Evolutionary conservation across 441 rosid genomes (phyloP), one percentile per base, ranked within the genome.

Genomic region (Populus hybrid): DNA sequence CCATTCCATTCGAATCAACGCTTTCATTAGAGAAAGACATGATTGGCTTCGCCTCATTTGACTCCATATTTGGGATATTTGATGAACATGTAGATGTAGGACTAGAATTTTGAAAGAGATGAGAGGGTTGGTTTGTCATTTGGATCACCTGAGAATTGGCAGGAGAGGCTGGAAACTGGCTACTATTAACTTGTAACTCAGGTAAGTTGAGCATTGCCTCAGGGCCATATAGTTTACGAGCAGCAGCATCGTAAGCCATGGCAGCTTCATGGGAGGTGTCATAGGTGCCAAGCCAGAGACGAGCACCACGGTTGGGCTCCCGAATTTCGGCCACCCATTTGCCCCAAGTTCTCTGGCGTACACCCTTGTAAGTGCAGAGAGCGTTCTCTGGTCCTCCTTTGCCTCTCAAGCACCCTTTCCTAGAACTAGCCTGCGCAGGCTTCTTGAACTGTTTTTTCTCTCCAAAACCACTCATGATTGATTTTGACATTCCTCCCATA

Each of bases 271-370:
- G 92, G 57, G 98, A 86, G 35, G 94, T 91, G 71, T 91, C 95
- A 0, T 91, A 94, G 28, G 98, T 91, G 59, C 98, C 98, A 0
- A 94, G 94, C 98, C 98, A 94, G 76, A 93, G 95, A 61, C 98
- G 95, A 34, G 98, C 94, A 9, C 98, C 98, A 1, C 94, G 88
- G 79, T 93, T 94, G 71, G 98, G 97, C 67, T 94, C 98, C 34
- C 98, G 86, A 78, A 94, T 94, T 84, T 94, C 98, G 19, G 98
- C 98, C 4, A 93, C 98, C 98, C 98, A 94, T 85, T 94, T 94
- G 21, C 98, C 98, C 98, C 98, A 94, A 19, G 98, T 94, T 71
- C 98, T 79, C 89, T 94, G 98, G 23, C 98, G 88, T 50, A 94
- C 98, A 23, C 98, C 98, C 80, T 93, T 94, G 84, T 93, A 94